A percentile compares a stretch with the other conserved stretches of the same genome.
phyloP scores from a whole-genome alignment of 192 early-diverging fungal species.

The Backusella macrospora region DNA sequence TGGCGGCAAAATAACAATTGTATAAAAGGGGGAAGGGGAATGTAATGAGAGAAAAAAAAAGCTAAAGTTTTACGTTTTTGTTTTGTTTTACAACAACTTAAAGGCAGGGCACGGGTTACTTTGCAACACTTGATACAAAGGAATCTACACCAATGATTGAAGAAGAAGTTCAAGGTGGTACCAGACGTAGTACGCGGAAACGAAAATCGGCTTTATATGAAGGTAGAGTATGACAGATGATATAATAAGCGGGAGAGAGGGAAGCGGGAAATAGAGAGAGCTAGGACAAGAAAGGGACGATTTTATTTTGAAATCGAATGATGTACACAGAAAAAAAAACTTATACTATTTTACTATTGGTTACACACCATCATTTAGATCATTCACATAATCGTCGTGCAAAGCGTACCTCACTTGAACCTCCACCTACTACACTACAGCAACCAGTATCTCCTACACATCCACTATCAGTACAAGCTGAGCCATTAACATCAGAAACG shows the following conservation, averaged over 20 bases:
- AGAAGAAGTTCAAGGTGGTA: constrained; percentile 8
- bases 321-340: constrained; percentile 3
- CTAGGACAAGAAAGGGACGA: too few species aligned
- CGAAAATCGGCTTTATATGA: constrained; percentile 24
- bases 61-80: not conserved
- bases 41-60: not conserved
- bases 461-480: not conserved
- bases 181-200: constrained; percentile 27
- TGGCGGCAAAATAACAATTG: not conserved
- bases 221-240: constrained; percentile 16
- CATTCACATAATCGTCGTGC: not conserved
- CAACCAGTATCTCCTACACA: not conserved
- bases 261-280: not conserved
- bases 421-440: not conserved
- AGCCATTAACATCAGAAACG: not conserved
- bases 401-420: constrained; percentile 13
- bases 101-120: constrained; percentile 18
- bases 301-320: not conserved
- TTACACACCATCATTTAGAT: constrained; percentile 12
- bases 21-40: not conserved
- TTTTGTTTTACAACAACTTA: constrained; percentile 6
- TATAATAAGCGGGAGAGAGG: not conserved
- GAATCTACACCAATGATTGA: constrained; percentile 17
- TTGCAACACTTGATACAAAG: constrained; percentile 21
- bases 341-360: not conserved